Percentiles rank a stretch among this genome's conserved stretches.
These are phyloP conservation scores for Alternaria arbusti DNA, from an alignment of 2,329 filamentous ascomycete species.

Conservation along the genomic window DNA sequence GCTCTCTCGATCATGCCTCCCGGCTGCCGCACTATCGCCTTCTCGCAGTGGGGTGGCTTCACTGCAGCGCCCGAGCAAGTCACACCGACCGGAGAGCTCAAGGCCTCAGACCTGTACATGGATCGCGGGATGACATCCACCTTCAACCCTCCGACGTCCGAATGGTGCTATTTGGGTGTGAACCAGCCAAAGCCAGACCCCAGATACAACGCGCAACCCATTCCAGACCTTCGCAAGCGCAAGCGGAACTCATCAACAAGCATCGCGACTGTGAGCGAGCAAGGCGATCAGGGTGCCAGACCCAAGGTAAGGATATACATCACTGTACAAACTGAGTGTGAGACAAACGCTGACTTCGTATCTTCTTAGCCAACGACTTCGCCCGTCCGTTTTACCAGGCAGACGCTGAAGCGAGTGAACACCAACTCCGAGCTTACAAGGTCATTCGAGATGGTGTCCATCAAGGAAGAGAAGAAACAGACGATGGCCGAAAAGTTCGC, in stretches of 20 bases:
- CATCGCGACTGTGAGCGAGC: background rate
- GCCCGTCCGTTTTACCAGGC: slow-evolving; percentile 18
- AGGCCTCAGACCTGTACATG: slow-evolving; percentile 28
- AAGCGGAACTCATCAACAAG: slow-evolving; percentile 9
- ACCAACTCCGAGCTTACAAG: slow-evolving; percentile 28
- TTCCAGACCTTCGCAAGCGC: slow-evolving; percentile 6
- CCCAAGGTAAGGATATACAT: background rate
- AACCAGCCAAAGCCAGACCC: slow-evolving; percentile 11
- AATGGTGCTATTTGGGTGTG: slow-evolving; percentile 26
- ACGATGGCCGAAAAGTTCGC: slow-evolving; percentile 11
- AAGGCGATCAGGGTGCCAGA: background rate
- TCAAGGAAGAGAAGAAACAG: slow-evolving; percentile 5
- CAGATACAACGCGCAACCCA: background rate
- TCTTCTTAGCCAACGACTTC: background rate
- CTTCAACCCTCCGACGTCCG: slow-evolving; percentile 27
- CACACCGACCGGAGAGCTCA: slow-evolving; percentile 23
- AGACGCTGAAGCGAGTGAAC: slow-evolving; percentile 19
- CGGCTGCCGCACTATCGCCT: slow-evolving; percentile 24
- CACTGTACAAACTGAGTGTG: background rate
- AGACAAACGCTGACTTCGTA: background rate
- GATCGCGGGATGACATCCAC: slow-evolving; percentile 17
- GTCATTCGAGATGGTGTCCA: slow-evolving; percentile 12
- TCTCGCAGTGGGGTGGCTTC: slow-evolving; percentile 30
- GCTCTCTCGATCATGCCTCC: slow-evolving; percentile 14
- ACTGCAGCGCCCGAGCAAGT: background rate